These are phyloP conservation scores for Sarcomyxa edulis DNA, from an alignment of 768 basidiomycete species.

Conservation along the genomic window DNA sequence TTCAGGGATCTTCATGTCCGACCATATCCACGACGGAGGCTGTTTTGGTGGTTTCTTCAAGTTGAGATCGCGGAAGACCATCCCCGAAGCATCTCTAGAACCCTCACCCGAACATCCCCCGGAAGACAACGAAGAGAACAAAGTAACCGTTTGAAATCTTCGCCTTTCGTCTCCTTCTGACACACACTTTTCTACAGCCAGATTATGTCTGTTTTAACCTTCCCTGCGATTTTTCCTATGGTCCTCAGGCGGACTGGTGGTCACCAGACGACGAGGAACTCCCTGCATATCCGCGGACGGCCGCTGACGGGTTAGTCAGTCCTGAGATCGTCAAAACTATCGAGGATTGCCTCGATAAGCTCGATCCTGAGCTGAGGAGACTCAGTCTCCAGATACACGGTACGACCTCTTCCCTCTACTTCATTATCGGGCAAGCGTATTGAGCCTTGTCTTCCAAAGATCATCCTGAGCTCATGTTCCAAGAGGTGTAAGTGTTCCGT, in stretches of 20 bases:
- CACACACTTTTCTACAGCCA: conserved; percentile 3
- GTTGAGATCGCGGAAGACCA: conserved; percentile 11
- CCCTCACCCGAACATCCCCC: too few relatives aligned
- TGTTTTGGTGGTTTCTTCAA: conserved; percentile 30
- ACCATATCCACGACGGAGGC: too few relatives aligned
- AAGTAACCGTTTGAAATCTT: too few relatives aligned
- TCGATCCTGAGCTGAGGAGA: conserved; percentile 48
- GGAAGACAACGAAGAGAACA: too few relatives aligned
- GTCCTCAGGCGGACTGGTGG: conserved; percentile 20
- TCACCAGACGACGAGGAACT: conserved; percentile 23
- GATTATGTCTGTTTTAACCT: conserved; percentile 29
- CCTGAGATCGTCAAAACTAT: conserved; percentile 47
- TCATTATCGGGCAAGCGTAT: background rate
- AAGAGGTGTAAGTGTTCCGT: conserved; percentile 49
- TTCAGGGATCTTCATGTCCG: too few relatives aligned
- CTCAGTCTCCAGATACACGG: conserved; percentile 73
- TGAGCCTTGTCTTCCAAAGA: conserved; percentile 26
- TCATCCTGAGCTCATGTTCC: conserved; percentile 62
- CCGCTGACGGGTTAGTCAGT: conserved; percentile 12
- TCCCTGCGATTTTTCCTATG: conserved; percentile 38
- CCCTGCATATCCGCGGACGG: conserved; percentile 33
- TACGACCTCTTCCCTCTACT: conserved; percentile 22
- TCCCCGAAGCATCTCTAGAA: background rate
- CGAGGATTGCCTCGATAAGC: conserved; percentile 44
- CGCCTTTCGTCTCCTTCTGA: too few relatives aligned